phyloP scores from a whole-genome alignment of 2,329 filamentous ascomycete genomes.

The Hypomyces perniciosus region DNA sequence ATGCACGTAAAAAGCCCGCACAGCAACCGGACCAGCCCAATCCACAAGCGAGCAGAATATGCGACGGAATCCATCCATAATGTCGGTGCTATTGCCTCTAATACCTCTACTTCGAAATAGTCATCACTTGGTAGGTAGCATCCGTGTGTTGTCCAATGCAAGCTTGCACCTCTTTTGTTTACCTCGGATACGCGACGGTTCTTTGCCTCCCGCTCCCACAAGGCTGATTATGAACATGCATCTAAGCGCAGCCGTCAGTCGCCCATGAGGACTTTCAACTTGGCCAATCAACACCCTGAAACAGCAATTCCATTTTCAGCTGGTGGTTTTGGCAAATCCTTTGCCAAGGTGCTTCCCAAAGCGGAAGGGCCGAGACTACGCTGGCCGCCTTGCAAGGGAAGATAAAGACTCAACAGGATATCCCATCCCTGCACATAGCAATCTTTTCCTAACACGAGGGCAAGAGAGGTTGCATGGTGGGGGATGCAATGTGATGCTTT shows the following conservation, averaged over 20 bases:
- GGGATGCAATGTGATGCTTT: constrained; percentile 22
- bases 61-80: neutral
- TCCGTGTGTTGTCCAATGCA: no score
- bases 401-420: neutral
- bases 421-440: neutral
- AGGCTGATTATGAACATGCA: constrained; percentile 6
- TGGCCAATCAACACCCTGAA: neutral
- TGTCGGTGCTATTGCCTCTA: no score
- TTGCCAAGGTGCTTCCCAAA: constrained; percentile 3
- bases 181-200: neutral
- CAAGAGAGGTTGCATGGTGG: constrained; percentile 19
- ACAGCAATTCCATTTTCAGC: constrained; percentile 7
- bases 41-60: neutral
- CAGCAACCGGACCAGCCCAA: neutral
- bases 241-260: constrained; percentile 4
- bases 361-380: constrained; percentile 6
- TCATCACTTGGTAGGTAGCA: no score
- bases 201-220: neutral
- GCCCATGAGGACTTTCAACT: neutral
- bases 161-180: neutral
- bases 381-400: constrained; percentile 5
- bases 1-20: neutral
- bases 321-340: constrained; percentile 4
- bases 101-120: no score
- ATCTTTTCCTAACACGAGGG: neutral